Percentiles rank a stretch among this genome's conserved stretches.
These are phyloP conservation scores for Silene conica DNA, from an alignment of 148 eudicot genomes.

Conservation along the genomic window DNA sequence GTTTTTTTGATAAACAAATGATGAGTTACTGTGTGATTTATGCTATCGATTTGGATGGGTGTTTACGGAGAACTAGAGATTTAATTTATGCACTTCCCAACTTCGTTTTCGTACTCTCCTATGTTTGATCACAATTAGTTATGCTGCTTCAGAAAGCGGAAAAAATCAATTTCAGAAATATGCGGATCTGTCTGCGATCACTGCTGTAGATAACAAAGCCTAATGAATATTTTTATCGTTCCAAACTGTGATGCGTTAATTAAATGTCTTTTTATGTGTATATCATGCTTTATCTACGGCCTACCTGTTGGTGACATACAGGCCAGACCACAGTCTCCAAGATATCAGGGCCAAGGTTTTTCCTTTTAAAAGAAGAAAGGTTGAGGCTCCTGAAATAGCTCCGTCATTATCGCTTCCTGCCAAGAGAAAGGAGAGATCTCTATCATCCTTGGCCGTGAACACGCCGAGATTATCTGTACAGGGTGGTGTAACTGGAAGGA, in stretches of 20 bases:
- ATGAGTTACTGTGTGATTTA: not conserved
- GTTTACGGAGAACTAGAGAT: not conserved
- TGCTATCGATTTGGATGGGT: not conserved
- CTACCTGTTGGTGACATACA: constrained; percentile 24
- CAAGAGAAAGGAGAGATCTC: constrained; percentile 92
- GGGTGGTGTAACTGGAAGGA: constrained; percentile 70
- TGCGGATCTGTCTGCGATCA: not conserved
- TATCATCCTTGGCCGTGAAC: constrained; percentile 78
- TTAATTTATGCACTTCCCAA: not conserved
- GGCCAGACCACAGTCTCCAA: constrained; percentile 94
- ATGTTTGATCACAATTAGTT: not conserved
- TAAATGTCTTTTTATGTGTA: not conserved
- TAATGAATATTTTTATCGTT: not conserved
- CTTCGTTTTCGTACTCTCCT: not conserved
- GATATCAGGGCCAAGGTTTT: constrained; percentile 85
- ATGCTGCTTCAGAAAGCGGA: not conserved
- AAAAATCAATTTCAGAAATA: not conserved
- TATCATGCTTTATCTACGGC: not conserved
- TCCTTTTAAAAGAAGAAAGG: constrained; percentile 61
- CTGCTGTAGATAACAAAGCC: not conserved
- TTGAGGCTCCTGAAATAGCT: constrained; percentile 58
- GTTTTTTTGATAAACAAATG: not conserved
- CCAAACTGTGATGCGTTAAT: not conserved
- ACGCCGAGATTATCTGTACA: constrained; percentile 74
- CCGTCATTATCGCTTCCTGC: constrained; percentile 52